Evolutionary conservation across 768 basidiomycete genomes (phyloP), one percentile per base, ranked within the genome.

Genomic region (Russula virescens): DNA sequence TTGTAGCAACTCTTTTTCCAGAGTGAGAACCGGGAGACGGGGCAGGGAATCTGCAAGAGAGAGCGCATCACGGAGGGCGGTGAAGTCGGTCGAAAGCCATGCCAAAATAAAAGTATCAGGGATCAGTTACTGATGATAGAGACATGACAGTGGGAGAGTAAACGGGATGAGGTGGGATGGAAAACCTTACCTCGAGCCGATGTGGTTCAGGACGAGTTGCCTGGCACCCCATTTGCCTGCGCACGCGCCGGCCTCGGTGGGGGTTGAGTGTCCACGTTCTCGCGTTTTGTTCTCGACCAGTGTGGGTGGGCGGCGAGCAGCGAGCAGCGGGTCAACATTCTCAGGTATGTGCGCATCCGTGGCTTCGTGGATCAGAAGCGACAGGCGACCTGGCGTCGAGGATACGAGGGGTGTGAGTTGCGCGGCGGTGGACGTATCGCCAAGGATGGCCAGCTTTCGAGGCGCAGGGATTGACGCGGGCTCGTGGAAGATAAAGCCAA

Each of bases 301-400:
- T 58, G 73, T 8, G 66, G 68, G 54, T 73, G 76, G 53, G 75
- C 74, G 2, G 71, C 74, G 28, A 75, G 75, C 57, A 80, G 77
- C 57, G 71, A 79, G 34, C 81, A 74, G 38, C 74, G 76, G 73
- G 70, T 86, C 85, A 58, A 88, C 78, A 52, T 76, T 68, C 2
- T 62, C 69, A 0, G 88, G 85, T 42, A 94, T 82, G 66, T 79
- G 80, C 0, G 87, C 84, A 69, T 94, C 91, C 2, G 89, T 92
- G 1, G 87, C 84, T 73, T 94, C 92, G 72, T 94, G 93, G n/a
- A 94, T 77, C 21, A 94, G 79, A n/a, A 94, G 77, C 31, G 85
- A 82, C 0, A 75, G 64, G 5, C 68, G 64, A 0, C 54, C 61
- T 6, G 58, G 66, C 14, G 51, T 25, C 31, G 66, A 49, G 49